phyloP scores from a whole-genome alignment of 306 rosid species.

The Nissolia schottii region DNA sequence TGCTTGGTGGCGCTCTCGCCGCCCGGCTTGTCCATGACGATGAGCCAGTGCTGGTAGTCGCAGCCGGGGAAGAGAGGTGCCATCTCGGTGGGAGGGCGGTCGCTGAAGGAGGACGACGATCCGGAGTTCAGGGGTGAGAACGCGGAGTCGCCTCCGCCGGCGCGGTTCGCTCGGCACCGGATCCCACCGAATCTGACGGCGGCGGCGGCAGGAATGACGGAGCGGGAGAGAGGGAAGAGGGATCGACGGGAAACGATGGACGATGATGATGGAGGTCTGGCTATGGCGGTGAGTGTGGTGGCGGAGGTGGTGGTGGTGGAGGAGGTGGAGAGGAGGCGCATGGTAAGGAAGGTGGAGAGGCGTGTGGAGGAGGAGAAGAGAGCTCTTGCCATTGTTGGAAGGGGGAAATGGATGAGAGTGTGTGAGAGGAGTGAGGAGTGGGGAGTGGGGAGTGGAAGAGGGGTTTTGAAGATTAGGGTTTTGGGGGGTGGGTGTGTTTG shows the following conservation, averaged over 20 bases:
- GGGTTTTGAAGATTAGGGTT: constrained; percentile 23
- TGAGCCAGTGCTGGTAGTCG: constrained; percentile 95
- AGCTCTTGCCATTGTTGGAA: constrained; percentile 25
- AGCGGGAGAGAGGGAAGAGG: constrained; percentile 36
- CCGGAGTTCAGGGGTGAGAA: constrained; percentile 89
- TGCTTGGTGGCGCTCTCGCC: constrained; percentile 78
- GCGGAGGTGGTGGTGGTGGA: neutral
- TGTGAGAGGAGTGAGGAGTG: neutral
- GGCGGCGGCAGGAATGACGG: constrained; percentile 18
- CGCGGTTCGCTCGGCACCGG: constrained; percentile 66
- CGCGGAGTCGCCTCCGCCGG: constrained; percentile 44
- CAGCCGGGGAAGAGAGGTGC: constrained; percentile 97
- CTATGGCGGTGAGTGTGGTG: neutral
- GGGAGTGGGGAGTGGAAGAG: neutral
- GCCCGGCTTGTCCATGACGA: constrained; percentile 90
- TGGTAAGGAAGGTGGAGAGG: neutral
- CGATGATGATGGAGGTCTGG: neutral
- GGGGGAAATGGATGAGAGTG: neutral
- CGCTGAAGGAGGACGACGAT: constrained; percentile 52
- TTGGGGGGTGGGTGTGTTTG: neutral
- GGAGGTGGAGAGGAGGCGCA: constrained; percentile 27
- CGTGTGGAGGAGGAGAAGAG: constrained; percentile 14
- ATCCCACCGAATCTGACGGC: constrained; percentile 38
- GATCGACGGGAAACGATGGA: neutral
- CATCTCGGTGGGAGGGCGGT: constrained; percentile 94